These are phyloP conservation scores for Ulmus americana DNA, from an alignment of 331 rosid species.

Conservation along the genomic window DNA sequence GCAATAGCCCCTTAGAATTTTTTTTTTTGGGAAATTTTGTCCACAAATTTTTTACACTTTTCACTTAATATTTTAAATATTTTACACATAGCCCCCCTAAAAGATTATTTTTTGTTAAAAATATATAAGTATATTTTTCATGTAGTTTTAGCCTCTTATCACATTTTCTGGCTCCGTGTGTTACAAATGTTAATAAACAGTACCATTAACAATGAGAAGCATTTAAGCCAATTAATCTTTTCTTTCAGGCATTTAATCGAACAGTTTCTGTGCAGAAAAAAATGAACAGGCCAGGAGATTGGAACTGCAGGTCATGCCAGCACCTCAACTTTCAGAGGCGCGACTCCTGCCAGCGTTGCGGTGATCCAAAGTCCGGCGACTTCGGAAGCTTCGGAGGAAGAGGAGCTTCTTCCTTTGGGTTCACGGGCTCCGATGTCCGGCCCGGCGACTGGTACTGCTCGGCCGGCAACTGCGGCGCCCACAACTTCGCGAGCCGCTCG, in stretches of 20 bases:
- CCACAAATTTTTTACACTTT: too few relatives aligned
- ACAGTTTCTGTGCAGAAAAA: constrained; percentile 1
- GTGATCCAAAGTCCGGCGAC: constrained; percentile 58
- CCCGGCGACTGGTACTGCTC: constrained; percentile 94
- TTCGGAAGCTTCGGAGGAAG: constrained; percentile 47
- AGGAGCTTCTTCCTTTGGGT: constrained; percentile 64
- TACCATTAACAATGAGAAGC: too few relatives aligned
- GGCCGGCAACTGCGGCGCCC: constrained; percentile 75
- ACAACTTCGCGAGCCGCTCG: constrained; percentile 89
- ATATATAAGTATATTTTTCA: too few relatives aligned
- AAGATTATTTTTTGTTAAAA: too few relatives aligned
- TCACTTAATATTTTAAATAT: too few relatives aligned
- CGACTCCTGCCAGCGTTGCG: constrained; percentile 90
- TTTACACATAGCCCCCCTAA: too few relatives aligned
- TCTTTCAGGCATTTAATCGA: constrained; percentile 2
- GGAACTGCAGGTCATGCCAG: constrained; percentile 98
- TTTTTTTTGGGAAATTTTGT: too few relatives aligned
- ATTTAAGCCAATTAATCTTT: too few relatives aligned
- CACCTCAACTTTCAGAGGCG: constrained; percentile 93
- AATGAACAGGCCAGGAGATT: constrained; percentile 96
- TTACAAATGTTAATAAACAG: too few relatives aligned
- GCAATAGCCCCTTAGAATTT: too few relatives aligned
- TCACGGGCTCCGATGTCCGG: constrained; percentile 76
- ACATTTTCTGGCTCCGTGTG: too few relatives aligned
- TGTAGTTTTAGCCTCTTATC: too few relatives aligned